These are phyloP conservation scores for Desmodesmus armatus DNA, from an alignment of 139 green algal species.

Conservation along the genomic window DNA sequence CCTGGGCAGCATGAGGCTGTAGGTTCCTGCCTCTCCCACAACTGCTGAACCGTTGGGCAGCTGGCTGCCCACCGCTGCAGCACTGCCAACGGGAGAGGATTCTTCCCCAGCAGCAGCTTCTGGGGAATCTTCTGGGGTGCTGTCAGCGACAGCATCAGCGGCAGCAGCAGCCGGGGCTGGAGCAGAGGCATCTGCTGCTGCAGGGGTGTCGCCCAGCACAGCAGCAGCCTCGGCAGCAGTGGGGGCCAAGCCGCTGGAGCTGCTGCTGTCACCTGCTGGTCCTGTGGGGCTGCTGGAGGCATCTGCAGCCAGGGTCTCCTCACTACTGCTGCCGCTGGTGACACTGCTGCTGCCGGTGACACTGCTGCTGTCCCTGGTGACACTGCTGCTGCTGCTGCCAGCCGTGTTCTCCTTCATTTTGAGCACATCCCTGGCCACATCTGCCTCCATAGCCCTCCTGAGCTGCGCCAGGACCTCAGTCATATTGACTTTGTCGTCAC, in stretches of 20 bases:
- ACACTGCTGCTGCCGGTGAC: too few species aligned
- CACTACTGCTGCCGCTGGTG: neutral
- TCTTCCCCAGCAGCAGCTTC: neutral
- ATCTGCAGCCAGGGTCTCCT: neutral
- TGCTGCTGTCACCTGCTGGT: neutral
- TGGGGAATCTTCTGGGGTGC: neutral
- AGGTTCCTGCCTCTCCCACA: neutral
- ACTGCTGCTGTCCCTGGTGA: too few species aligned
- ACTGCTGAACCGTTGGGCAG: too few species aligned
- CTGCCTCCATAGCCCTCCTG: constrained; percentile 8
- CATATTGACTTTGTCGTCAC: neutral
- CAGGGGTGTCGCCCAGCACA: neutral
- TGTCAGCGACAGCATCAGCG: neutral
- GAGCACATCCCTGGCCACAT: constrained; percentile 14
- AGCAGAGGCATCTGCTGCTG: neutral
- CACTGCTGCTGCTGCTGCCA: too few species aligned
- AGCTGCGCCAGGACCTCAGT: constrained; percentile 19
- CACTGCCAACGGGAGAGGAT: constrained; percentile 5
- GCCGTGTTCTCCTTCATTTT: too few species aligned
- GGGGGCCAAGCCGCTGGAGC: neutral
- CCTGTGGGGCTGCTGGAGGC: neutral
- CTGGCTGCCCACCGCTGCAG: too few species aligned
- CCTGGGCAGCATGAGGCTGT: neutral
- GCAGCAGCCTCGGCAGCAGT: neutral
- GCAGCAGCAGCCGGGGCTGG: neutral